Evolutionary conservation across 139 green algal genomes (phyloP), one percentile per base, ranked within the genome.

Genomic region (Chara braunii): DNA sequence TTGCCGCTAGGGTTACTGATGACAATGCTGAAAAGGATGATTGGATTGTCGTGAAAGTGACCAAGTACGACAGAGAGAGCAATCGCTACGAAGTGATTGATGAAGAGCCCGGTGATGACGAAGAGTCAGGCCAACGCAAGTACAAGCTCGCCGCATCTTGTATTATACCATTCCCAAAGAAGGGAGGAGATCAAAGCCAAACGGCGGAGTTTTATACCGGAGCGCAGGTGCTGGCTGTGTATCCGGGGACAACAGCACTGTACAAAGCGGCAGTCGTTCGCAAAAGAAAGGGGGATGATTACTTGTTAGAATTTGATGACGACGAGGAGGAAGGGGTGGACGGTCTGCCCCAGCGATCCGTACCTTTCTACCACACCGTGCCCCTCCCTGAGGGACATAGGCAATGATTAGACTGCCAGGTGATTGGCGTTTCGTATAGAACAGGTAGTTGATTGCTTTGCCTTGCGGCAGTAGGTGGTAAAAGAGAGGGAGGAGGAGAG

Each of bases 31-130:
- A 22, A 6, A 74, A 74, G 3, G 59, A 75, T 37, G 66, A 75
- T 3, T 75, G 66, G 66, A 75, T 75, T 37, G 36, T 75, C 7
- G 66, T 75, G 40, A 75, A 72, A 24, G 66, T 75, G 3, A 66
- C 40, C 1, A 22, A 43, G 9, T 76, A 56, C 22, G 60, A 75
- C 34, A 42, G 40, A 30, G 59, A 75, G 18, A 67, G 28, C 22
- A 72, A 66, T 28, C 70, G 64, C 9, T 73, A 59, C 35, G 58
- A 73, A 2, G 64, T 73, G 6, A 12, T 73, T 3, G 64, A 73
- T 68, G 64, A 73, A 26, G 64, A 73, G 34, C 64, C 64, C 31
- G 64, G 55, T 5, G 64, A 73, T 11, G 64, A 74, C 26, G 61
- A 70, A 9, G 61, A 70, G n/a, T 48, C 18, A 24, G 42, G 57